Evolutionary conservation across 2,329 filamentous ascomycete genomes (phyloP), one percentile per base, ranked within the genome.

Genomic region (Kalaharituber pfeilii): DNA sequence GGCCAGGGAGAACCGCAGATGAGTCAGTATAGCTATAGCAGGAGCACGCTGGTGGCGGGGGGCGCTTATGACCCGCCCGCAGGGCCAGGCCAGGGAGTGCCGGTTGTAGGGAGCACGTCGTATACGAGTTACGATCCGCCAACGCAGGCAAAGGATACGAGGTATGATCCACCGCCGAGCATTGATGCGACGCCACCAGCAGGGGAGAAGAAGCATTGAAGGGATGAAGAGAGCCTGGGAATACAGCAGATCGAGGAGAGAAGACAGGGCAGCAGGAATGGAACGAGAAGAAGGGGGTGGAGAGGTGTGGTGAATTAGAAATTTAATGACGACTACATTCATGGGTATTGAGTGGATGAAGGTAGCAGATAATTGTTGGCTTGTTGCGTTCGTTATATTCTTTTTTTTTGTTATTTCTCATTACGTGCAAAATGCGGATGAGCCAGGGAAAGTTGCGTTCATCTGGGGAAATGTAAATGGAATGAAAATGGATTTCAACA

Each of bases 61-160:
- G 20, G 13, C 4, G 20, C 13, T 5, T 39, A 39, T 39, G 33
- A 39, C 7, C 33, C 33, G 15, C 33, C 33, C 33, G 20, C 33
- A 18, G 33, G 33, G 5, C n/a, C 30, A 36, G 30, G 30, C 30
- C 42, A 47, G 42, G 42, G 24, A 18, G 3, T 39, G 4, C 33
- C 33, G 4, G 33, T 39, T 13, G 33, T 39, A 9, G 33, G 7
- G 33, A 39, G 33, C 20, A 47, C 42, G 3, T 13, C 42, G 42
- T 11, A 47, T 24, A 47, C 42, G 42, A 47, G 42, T 15, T 47
- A 47, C 25, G 42, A 47, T 47, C 42, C 42, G 42, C 42, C 42
- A 22, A 20, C 11, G 5, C 24, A 47, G 2, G 25, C n/a, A 20
- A 22, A 13, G 42, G 42, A 47, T 20, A 47, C 42, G 42, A 47